Percentiles rank a stretch among this genome's conserved stretches.
These are phyloP conservation scores for Hypsizygus marmoreus DNA, from an alignment of 768 basidiomycete genomes.

Conservation along the genomic window DNA sequence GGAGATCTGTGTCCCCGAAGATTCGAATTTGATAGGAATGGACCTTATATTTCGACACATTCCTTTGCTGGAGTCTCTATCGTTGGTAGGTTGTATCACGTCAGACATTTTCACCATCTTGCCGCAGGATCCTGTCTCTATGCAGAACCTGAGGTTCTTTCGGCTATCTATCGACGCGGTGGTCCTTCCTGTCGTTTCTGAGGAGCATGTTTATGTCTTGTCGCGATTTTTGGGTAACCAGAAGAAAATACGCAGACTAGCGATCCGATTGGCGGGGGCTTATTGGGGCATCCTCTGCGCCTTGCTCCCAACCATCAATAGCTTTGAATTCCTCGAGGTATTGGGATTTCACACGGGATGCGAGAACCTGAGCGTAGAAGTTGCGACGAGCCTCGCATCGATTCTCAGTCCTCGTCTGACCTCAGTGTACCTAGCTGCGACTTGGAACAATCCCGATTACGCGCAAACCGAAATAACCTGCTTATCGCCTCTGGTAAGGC, in stretches of 20 bases:
- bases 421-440: slow-evolving; percentile 38
- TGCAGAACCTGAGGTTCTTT: slow-evolving; percentile 38
- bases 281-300: slow-evolving; percentile 17
- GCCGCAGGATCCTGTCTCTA: slow-evolving; percentile 24
- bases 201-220: slow-evolving; percentile 22
- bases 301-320: slow-evolving; percentile 26
- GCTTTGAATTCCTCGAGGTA: slow-evolving; percentile 32
- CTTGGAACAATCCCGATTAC: slow-evolving; percentile 28
- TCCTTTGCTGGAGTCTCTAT: slow-evolving; percentile 34
- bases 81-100: slow-evolving; percentile 35
- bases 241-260: slow-evolving; percentile 29
- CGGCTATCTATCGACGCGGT: slow-evolving; percentile 33
- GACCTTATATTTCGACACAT: slow-evolving; percentile 38
- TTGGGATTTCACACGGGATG: slow-evolving; percentile 41
- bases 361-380: slow-evolving; percentile 23
- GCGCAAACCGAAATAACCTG: slow-evolving; percentile 16
- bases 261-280: slow-evolving; percentile 34
- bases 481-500: slow-evolving; percentile 30
- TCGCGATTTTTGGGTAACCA: slow-evolving; percentile 34
- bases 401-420: slow-evolving; percentile 30
- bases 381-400: slow-evolving; percentile 24
- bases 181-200: slow-evolving; percentile 9
- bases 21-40: slow-evolving; percentile 29
- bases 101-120: slow-evolving; percentile 30
- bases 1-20: slow-evolving; percentile 32